Base-by-base conservation (phyloP, 2,329 filamentous ascomycete genomes). In the Fusarium sarcochroum region DNA sequence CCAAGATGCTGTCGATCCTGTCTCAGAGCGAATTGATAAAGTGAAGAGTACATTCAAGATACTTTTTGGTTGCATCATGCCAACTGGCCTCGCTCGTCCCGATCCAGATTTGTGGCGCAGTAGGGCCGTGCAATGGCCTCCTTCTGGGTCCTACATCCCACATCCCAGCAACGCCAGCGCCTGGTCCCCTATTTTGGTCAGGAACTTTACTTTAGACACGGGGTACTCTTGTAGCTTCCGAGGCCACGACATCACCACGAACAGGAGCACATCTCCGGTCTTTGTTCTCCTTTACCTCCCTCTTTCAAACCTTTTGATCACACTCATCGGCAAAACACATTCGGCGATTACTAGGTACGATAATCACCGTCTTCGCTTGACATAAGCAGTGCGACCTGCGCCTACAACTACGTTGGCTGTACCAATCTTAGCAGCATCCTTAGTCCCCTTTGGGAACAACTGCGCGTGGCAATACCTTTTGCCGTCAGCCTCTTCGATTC, bases 181-280 rank as follows among this genome's bases (percentile, higher is more conserved):
- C 27, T 50, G 62, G 66, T 69, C 67, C 67, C 67, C 67, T 70
- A 70, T 70, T 69, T 52, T 58, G 42, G 52, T 69, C 58, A 67
- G 63, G 52, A 64, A 56, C 54, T 58, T 56, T 41, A 41, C 27
- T 30, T 30, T 30, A 23, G 23, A 23, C 23, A 30, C 27, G 42
- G 15, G 27, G 45, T 58, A 56, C 51, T 47, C 57, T 53, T 38
- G 52, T 46, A 66, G 27, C 55, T 38, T 48, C 56, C 56, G 41
- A 73, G 71, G 70, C 70, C 71, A 73, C 71, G 71, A 73, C 71
- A 71, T 60, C 69, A 68, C 52, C 44, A 60, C 45, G 60, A 46
- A 7, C 51, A 48, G 38, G 46, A 40, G 30, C 62, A 52, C 25
- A 35, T 64, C 52, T 23, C 46, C 20, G 27, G n/a, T 40, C 21